phyloP scores from a whole-genome alignment of 2,329 filamentous ascomycete genomes.

The Neonectria punicea region DNA sequence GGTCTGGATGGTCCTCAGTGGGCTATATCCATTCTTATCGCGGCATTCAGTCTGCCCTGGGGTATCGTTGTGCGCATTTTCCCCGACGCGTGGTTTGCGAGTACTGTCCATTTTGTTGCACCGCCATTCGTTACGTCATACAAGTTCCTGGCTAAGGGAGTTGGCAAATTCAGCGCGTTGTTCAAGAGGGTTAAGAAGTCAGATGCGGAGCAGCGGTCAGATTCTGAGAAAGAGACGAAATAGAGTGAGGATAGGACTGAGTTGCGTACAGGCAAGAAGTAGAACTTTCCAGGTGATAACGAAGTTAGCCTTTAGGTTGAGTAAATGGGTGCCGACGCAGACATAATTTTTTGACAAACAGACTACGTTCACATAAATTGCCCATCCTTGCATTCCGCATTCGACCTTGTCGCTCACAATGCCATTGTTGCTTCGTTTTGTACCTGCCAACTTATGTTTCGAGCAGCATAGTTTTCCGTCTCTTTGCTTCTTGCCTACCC shows the following conservation, averaged over 20 bases:
- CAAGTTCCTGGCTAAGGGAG: slow-evolving; percentile 5
- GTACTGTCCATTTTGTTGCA: slow-evolving; percentile 3
- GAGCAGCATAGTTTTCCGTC: too few species aligned
- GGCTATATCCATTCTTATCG: slow-evolving; percentile 43
- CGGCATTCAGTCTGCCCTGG: slow-evolving; percentile 61
- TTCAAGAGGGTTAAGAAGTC: not conserved
- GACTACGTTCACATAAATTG: too few species aligned
- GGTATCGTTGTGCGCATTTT: slow-evolving; percentile 61
- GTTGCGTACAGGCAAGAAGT: not conserved
- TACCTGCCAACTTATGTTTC: too few species aligned
- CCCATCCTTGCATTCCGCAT: too few species aligned
- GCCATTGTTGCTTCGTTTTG: too few species aligned
- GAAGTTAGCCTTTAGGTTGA: too few species aligned
- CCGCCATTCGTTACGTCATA: slow-evolving; percentile 9
- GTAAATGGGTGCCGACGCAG: too few species aligned
- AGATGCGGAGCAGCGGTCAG: not conserved
- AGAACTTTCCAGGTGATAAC: too few species aligned
- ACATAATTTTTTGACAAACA: too few species aligned
- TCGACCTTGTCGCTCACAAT: too few species aligned
- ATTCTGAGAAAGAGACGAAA: not conserved
- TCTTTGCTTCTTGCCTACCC: too few species aligned
- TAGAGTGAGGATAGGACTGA: not conserved
- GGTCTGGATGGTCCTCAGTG: slow-evolving; percentile 27
- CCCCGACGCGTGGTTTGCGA: slow-evolving; percentile 52
- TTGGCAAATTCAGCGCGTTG: not conserved